A percentile compares a stretch with the other conserved stretches of the same genome.
phyloP scores from a whole-genome alignment of 805 yeast species.

The Candida germanica region DNA sequence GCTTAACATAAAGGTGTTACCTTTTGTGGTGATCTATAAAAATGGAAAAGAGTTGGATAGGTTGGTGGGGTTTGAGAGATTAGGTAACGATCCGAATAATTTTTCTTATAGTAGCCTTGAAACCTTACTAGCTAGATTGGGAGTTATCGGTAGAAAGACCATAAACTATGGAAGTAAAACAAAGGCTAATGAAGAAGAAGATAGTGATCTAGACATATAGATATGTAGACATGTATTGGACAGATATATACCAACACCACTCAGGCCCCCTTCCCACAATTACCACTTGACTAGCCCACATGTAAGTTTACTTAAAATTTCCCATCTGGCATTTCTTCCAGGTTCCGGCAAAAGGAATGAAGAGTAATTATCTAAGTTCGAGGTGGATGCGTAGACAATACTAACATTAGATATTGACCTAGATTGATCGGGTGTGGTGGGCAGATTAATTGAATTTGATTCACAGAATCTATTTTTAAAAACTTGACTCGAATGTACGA shows the following conservation, averaged over 20 bases:
- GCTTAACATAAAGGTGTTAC: conserved; percentile 63
- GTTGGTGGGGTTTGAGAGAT: conserved; percentile 66
- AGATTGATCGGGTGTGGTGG: too few relatives aligned
- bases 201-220: conserved; percentile 14
- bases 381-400: too few relatives aligned
- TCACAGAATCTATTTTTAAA: too few relatives aligned
- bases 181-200: conserved; percentile 11
- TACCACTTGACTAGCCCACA: not conserved
- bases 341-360: too few relatives aligned
- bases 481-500: not conserved
- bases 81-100: conserved; percentile 45
- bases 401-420: too few relatives aligned
- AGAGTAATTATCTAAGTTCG: too few relatives aligned
- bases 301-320: too few relatives aligned
- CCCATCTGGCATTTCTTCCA: too few relatives aligned
- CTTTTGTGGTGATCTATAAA: conserved; percentile 61
- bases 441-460: too few relatives aligned
- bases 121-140: conserved; percentile 15
- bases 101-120: conserved; percentile 53
- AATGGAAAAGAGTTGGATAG: conserved; percentile 58
- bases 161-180: conserved; percentile 8
- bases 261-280: not conserved
- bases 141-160: conserved; percentile 18
- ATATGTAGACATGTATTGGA: not conserved
- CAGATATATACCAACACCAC: not conserved